Conservation (phyloP, 2,329 filamentous ascomycete species). For the Trichoderma semiorbis region DNA sequence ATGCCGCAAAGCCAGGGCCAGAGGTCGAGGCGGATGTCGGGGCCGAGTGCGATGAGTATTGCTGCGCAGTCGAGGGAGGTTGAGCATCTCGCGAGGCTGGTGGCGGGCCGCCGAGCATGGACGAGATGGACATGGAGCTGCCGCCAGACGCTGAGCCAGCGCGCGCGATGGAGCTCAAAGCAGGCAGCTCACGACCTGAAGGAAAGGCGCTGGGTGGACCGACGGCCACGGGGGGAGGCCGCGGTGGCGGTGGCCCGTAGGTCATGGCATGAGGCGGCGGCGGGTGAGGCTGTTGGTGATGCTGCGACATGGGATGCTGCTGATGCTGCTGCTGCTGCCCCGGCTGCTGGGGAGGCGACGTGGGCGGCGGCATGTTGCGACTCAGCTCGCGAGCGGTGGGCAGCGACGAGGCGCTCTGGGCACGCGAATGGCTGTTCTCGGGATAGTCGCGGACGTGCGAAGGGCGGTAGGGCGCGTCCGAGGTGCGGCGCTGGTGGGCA, state of each 20-base stretch:
- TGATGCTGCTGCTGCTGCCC: conserved; percentile 32
- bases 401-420: conserved; percentile 43
- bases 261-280: conserved; percentile 32
- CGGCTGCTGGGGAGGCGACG: conserved; percentile 39
- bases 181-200: conserved; percentile 51
- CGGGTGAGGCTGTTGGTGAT: conserved; percentile 26
- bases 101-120: conserved; percentile 55
- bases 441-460: conserved; percentile 30
- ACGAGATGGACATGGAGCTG: conserved; percentile 60
- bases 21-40: conserved; percentile 39
- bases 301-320: conserved; percentile 25
- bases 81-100: conserved; percentile 42
- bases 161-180: conserved; percentile 48
- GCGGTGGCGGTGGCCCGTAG: conserved; percentile 46
- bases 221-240: conserved; percentile 41
- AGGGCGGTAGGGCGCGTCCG: conserved; percentile 41
- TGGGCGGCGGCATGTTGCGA: conserved; percentile 45
- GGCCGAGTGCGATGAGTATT: conserved; percentile 43
- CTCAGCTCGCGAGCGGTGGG: conserved; percentile 35
- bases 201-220: conserved; percentile 45
- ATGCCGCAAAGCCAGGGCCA: conserved; percentile 43
- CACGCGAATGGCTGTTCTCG: conserved; percentile 39
- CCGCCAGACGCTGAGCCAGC: conserved; percentile 38
- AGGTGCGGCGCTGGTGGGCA: conserved; percentile 37
- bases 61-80: conserved; percentile 30